These are phyloP conservation scores for Nicotiana benthamiana DNA, from an alignment of 257 asterid genomes.

Conservation along the genomic window DNA sequence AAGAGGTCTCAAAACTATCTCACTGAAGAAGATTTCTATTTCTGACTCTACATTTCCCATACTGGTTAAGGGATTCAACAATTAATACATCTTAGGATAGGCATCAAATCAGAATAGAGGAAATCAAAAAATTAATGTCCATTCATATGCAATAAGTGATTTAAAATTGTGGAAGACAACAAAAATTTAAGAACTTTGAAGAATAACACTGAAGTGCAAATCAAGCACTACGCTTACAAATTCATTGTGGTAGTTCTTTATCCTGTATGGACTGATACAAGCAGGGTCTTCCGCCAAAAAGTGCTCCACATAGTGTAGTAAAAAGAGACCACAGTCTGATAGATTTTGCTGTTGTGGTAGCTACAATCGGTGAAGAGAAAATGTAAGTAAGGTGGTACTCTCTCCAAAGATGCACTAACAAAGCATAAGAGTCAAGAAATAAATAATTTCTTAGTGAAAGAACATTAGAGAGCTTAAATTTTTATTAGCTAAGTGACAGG, in stretches of 20 bases:
- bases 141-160: conserved; percentile 6
- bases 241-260: conserved; percentile 37
- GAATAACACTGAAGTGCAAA: conserved; percentile 6
- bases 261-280: conserved; percentile 55
- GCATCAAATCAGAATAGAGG: neutral
- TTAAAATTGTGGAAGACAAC: neutral
- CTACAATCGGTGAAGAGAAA: conserved; percentile 33
- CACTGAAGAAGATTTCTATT: neutral
- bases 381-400: neutral
- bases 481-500: neutral
- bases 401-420: neutral
- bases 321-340: conserved; percentile 89
- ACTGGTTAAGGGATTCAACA: neutral
- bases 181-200: neutral
- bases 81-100: neutral
- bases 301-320: conserved; percentile 87
- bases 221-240: conserved; percentile 53
- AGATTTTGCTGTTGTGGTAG: conserved; percentile 90
- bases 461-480: neutral
- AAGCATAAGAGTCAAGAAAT: neutral
- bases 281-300: conserved; percentile 76
- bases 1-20: neutral
- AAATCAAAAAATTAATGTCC: neutral
- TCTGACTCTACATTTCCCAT: neutral
- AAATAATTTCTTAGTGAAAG: neutral